A percentile compares a stretch with the other conserved stretches of the same genome.
Conservation (phyloP, 805 yeast genomes). For the Metschnikowia gelsemii region DNA sequence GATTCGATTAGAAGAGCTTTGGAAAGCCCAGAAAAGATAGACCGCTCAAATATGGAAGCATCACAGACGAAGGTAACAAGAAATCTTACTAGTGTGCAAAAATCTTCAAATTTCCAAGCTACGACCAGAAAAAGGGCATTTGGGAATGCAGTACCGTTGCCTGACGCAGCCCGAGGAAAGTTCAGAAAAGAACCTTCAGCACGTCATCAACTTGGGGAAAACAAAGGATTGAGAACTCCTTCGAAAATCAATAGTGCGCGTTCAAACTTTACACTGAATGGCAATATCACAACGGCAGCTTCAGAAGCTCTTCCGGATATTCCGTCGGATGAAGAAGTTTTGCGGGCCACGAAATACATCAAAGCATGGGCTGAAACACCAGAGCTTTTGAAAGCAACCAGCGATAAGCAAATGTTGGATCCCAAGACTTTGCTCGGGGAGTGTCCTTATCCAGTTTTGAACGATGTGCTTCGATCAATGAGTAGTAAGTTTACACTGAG, state of each 20-base stretch:
- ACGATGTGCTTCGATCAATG: slow-evolving; percentile 48
- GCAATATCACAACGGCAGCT: neutral
- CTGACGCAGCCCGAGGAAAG: slow-evolving; percentile 39
- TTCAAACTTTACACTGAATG: no score
- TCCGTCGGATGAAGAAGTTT: slow-evolving; percentile 39
- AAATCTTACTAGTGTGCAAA: neutral
- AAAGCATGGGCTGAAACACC: slow-evolving; percentile 42
- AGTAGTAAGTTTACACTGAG: slow-evolving; percentile 34
- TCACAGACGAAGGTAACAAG: neutral
- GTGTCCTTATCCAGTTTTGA: slow-evolving; percentile 65
- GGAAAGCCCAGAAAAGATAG: slow-evolving; percentile 4
- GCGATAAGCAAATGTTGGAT: slow-evolving; percentile 43
- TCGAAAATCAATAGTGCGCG: neutral
- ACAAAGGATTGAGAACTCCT: neutral
- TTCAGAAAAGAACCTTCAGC: slow-evolving; percentile 10
- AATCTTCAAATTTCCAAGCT: neutral
- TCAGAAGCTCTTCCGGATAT: slow-evolving; percentile 34
- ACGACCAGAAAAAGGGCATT: slow-evolving; percentile 11
- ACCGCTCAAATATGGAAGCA: neutral
- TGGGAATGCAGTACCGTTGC: slow-evolving; percentile 37
- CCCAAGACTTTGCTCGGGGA: slow-evolving; percentile 75
- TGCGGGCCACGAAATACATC: slow-evolving; percentile 14
- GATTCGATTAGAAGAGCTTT: neutral
- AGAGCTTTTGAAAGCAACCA: slow-evolving; percentile 29
- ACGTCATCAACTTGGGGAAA: neutral